A percentile compares a stretch with the other conserved stretches of the same genome.
Conservation (phyloP, 192 early-diverging fungal species). For the Umbelopsis isabellina region DNA sequence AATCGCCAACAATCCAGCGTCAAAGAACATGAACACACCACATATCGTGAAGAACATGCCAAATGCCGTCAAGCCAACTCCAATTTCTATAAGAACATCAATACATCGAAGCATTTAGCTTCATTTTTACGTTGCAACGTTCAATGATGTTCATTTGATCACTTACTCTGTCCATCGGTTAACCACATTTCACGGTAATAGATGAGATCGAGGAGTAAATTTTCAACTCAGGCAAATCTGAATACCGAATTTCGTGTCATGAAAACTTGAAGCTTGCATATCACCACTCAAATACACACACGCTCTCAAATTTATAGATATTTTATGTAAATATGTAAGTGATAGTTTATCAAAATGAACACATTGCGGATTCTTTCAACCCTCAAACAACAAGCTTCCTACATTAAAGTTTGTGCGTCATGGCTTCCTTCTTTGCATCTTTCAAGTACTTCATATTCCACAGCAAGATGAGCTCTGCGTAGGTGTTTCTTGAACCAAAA, state of each 20-base stretch:
- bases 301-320: no score
- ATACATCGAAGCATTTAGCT: background rate
- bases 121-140: background rate
- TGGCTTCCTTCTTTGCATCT: background rate
- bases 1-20: conserved; percentile 92
- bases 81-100: conserved; percentile 66
- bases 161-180: conserved; percentile 41
- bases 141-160: background rate
- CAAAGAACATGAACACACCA: conserved; percentile 95
- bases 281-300: no score
- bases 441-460: background rate
- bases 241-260: background rate
- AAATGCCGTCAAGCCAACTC: conserved; percentile 92
- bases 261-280: no score
- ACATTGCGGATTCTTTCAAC: no score
- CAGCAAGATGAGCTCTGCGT: conserved; percentile 15
- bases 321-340: no score
- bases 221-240: conserved; percentile 1
- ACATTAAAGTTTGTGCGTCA: no score
- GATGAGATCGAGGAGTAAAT: background rate
- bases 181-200: conserved; percentile 30
- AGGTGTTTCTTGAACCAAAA: conserved; percentile 15
- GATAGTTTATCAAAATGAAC: no score
- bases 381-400: no score
- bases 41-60: conserved; percentile 90